Percentiles rank a stretch among this genome's conserved stretches.
These are phyloP conservation scores for Diutina sp. DNA, from an alignment of 1,139 yeast genomes.

Conservation along the genomic window DNA sequence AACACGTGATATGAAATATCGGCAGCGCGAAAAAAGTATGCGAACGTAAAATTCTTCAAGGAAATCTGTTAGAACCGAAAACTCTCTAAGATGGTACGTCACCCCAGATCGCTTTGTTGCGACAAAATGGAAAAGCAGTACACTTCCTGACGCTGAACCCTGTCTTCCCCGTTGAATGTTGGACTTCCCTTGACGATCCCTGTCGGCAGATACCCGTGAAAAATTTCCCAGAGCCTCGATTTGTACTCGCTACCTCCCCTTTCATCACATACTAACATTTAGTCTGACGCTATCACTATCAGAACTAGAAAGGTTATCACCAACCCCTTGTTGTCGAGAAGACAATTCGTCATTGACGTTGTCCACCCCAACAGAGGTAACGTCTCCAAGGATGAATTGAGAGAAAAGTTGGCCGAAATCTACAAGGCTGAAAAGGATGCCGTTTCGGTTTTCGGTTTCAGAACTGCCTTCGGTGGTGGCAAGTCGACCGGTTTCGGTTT, in stretches of 20 bases:
- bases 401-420: conserved; percentile 91
- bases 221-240: not conserved
- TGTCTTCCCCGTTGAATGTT: not conserved
- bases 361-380: conserved; percentile 99
- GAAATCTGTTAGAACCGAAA: not conserved
- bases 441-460: conserved; percentile 97
- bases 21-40: not conserved
- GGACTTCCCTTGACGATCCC: not conserved
- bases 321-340: conserved; percentile 99
- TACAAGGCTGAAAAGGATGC: conserved; percentile 99
- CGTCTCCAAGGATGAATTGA: conserved; percentile 98
- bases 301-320: conserved; percentile 99
- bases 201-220: not conserved
- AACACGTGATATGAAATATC: not conserved
- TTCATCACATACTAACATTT: conserved; percentile 18
- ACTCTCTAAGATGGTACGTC: conserved; percentile 2
- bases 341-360: conserved; percentile 99
- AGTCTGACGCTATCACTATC: conserved; percentile 99
- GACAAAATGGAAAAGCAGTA: not conserved
- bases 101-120: not conserved
- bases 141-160: not conserved
- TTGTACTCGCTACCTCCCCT: not conserved
- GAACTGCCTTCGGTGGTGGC: conserved; percentile 99
- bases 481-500: conserved; percentile 99
- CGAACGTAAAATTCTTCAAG: not conserved